Evolutionary conservation across 2,329 filamentous ascomycete genomes (phyloP), one percentile per base, ranked within the genome.

Genomic region (Colletotrichum melonis): DNA sequence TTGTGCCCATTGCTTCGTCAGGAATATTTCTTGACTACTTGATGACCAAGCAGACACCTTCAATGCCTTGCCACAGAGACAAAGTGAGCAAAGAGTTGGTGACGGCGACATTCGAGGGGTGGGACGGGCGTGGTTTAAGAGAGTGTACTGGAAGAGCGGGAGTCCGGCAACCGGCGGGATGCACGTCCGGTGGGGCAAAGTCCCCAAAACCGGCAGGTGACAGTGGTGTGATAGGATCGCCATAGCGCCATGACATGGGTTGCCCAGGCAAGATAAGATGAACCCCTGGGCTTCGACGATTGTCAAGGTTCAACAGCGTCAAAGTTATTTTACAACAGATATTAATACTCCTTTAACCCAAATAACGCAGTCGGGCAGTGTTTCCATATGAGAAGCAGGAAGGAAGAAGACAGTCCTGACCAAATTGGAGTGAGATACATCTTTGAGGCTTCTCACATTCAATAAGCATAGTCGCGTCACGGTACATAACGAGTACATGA

Each of bases 141-240:
- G 62, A 22, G 62, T 8, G n/a, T 4, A 26, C 6, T n/a, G 16
- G 26, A 11, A 16, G 42, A 24, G 12, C 26, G 60, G 14, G 26
- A 35, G 28, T 54, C 62, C 46, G 30, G 62, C 60, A 35, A 14
- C n/a, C 14, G 46, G n/a, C 12, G 42, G 28, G 60, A 35, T 63
- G n/a, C 22, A 35, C 28, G 32, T 54, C 28, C 46, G 28, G 62
- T 26, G 62, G 62, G 62, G 60, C 46, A 46, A 63, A 24, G 19
- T 30, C 46, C 14, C 60, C 60, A 7, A 55, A 63, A 35, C 42
- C 46, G 46, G 62, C 62, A 63, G 62, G 30, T 54, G 62, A 55
- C 62, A 63, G 46, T 55, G 46, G 5, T 8, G 8, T 63, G 46
- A 63, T 63, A 22, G 28, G 60, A 54, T 54, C 28, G 60, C 46